Base-by-base conservation (phyloP, 1,284 basidiomycete genomes). In the Schizopora paradoxa region DNA sequence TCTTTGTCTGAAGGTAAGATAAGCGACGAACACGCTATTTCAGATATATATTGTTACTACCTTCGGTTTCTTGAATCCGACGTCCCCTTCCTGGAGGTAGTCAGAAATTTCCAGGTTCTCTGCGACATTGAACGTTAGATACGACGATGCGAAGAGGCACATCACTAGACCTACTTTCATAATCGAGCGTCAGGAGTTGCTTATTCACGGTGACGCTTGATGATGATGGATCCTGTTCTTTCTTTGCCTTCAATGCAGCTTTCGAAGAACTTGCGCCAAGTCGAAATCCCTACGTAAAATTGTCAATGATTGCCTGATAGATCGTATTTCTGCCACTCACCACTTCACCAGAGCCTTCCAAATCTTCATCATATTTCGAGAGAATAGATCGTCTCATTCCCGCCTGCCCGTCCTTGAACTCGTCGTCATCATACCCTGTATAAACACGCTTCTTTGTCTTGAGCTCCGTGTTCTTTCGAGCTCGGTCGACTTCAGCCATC, bases 381-480 rank as follows among this genome's bases (percentile, higher is more conserved):
- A 99, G 68, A 27, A 99, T 74, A n/a, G 86, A 77, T 10, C 81
- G 78, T 61, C 89, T 91, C 70, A 83, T 74, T 16, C 89, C 91
- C 33, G 75, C 77, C 58, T 76, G 76, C 28, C 86, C 83, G 22
- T 78, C 76, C 13, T 69, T 67, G 54, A 95, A 93, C 59, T 97
- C 94, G 2, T 96, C 92, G 57, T 99, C 95, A 59, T 99, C 95
- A 61, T 93, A 92, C 18, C 95, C 95, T 0, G 90, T 95, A 61
- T 99, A 99, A 58, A 89, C 82, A 35, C 80, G 78, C 36, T 82
- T 86, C 67, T 95, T 96, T 44, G 87, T 86, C 66, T 96, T 96
- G 31, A 90, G 69, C 45, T 93, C 89, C 39, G 81, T 74, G 45
- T 81, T 87, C 69, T 84, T 84, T 61, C 86, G 79, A 18, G 79